These are phyloP conservation scores for Candida sithepensis DNA, from an alignment of 805 yeast genomes.

Conservation along the genomic window DNA sequence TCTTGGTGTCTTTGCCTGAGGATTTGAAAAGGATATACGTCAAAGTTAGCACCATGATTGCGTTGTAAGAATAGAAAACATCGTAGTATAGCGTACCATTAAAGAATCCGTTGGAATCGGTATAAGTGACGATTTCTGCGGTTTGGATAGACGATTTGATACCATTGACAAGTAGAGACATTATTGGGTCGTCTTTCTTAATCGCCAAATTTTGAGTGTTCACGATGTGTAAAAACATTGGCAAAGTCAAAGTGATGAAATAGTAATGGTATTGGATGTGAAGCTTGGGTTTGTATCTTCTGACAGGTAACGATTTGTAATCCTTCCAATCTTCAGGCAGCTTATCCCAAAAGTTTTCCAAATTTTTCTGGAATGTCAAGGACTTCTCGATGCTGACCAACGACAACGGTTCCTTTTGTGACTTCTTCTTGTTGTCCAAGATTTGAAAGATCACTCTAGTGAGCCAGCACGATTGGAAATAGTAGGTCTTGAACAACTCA, in stretches of 20 bases:
- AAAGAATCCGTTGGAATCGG: constrained; percentile 35
- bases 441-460: constrained; percentile 38
- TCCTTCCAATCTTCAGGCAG: constrained; percentile 32
- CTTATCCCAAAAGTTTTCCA: constrained; percentile 33
- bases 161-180: constrained; percentile 37
- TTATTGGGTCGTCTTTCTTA: constrained; percentile 39
- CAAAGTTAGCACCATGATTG: constrained; percentile 38
- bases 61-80: constrained; percentile 41
- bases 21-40: constrained; percentile 35
- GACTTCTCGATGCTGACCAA: constrained; percentile 39
- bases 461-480: constrained; percentile 32
- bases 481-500: constrained; percentile 30
- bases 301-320: constrained; percentile 29
- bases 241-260: constrained; percentile 39
- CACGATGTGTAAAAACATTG: constrained; percentile 39
- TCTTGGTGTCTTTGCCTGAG: constrained; percentile 15
- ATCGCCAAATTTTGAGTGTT: constrained; percentile 33
- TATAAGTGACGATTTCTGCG: constrained; percentile 35
- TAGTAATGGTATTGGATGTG: constrained; percentile 40
- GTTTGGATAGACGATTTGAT: constrained; percentile 38
- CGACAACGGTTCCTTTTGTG: constrained; percentile 37
- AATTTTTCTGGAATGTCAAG: constrained; percentile 32
- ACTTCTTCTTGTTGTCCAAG: constrained; percentile 35
- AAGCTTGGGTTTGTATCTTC: constrained; percentile 39
- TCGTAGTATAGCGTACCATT: constrained; percentile 45